Percentiles rank a stretch among this genome's conserved stretches.
Conservation (phyloP, 2,329 filamentous ascomycete species). For the Neophaeococcomyces aloes region DNA sequence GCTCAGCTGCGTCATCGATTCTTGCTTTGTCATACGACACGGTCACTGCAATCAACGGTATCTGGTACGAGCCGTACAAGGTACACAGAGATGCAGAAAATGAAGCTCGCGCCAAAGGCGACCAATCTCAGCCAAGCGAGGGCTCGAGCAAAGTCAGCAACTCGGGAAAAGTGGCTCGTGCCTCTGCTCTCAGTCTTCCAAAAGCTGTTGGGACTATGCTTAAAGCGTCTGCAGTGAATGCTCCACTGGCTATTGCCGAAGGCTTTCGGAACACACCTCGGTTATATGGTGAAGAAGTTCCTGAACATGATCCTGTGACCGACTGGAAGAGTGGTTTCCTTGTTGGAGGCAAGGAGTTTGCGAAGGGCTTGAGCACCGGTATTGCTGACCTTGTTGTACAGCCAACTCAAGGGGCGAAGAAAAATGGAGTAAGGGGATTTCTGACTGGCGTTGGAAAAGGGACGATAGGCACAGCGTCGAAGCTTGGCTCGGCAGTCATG, state of each 20-base stretch:
- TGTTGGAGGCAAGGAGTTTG: constrained; percentile 27
- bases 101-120: too few species aligned
- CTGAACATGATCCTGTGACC: constrained; percentile 25
- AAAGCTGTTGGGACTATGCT: too few species aligned
- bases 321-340: constrained; percentile 27
- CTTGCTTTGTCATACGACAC: constrained; percentile 23
- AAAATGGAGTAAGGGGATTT: constrained; percentile 26
- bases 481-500: too few species aligned
- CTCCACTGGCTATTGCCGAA: constrained; percentile 27
- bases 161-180: too few species aligned
- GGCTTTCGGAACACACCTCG: constrained; percentile 28
- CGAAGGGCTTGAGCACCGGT: constrained; percentile 25
- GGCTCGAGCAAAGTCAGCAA: too few species aligned
- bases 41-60: constrained; percentile 17
- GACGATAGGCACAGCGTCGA: too few species aligned
- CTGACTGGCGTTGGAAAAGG: constrained; percentile 29
- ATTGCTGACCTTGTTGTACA: constrained; percentile 25
- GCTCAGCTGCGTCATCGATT: constrained; percentile 22
- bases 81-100: constrained; percentile 21
- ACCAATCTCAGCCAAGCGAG: too few species aligned
- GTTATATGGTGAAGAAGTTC: constrained; percentile 29
- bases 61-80: constrained; percentile 24
- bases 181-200: too few species aligned
- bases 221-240: too few species aligned
- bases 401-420: constrained; percentile 25